A percentile compares a stretch with the other conserved stretches of the same genome.
Conservation (phyloP, 2,329 filamentous ascomycete species). For the Monilinia fructicola region DNA sequence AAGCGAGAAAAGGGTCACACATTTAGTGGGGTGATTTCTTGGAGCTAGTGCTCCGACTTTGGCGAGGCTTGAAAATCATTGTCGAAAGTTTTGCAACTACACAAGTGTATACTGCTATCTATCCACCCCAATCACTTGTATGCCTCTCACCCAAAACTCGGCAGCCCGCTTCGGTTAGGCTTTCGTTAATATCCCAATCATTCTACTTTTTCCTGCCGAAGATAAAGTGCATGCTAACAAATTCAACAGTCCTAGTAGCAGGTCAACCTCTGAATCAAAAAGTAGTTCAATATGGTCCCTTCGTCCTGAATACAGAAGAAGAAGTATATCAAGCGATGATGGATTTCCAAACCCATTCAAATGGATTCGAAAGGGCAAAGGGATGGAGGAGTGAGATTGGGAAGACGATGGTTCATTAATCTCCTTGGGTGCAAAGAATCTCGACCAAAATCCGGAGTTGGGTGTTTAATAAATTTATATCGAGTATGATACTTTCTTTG, state of each 20-base stretch:
- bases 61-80: neutral
- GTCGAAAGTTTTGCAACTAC: neutral
- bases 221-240: constrained; percentile 26
- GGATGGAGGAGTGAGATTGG: constrained; percentile 87
- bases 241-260: constrained; percentile 61
- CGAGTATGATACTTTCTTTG: neutral
- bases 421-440: too few relatives aligned
- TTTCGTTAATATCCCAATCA: neutral
- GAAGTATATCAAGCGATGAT: constrained; percentile 74
- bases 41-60: constrained; percentile 1
- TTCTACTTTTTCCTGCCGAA: neutral
- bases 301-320: constrained; percentile 71
- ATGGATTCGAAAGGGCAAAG: constrained; percentile 77
- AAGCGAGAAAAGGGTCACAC: constrained; percentile 10
- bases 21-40: neutral
- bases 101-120: neutral
- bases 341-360: constrained; percentile 70
- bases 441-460: neutral
- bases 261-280: constrained; percentile 78
- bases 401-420: constrained; percentile 47
- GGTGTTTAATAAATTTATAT: neutral
- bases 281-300: constrained; percentile 81
- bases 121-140: too few relatives aligned
- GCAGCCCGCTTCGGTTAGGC: neutral
- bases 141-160: neutral